phyloP scores from a whole-genome alignment of 129 eudicot species.

The Ambrosia artemisiifolia region DNA sequence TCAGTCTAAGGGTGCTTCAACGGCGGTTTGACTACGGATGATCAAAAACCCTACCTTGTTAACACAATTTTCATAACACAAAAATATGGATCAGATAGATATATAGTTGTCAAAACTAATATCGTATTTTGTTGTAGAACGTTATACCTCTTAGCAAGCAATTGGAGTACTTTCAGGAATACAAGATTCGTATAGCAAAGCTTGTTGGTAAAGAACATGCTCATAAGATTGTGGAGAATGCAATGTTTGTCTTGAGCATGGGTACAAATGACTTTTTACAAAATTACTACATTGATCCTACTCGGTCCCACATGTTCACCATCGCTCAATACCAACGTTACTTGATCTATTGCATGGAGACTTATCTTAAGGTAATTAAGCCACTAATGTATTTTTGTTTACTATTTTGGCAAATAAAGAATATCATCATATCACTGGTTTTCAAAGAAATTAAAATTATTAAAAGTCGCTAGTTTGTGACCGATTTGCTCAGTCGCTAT shows the following conservation, averaged over 20 bases:
- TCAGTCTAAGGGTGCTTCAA: no score
- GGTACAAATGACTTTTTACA: slow-evolving; percentile 70
- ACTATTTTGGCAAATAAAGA: neutral
- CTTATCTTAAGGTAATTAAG: slow-evolving; percentile 48
- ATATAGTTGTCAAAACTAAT: no score
- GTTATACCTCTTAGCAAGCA: slow-evolving; percentile 56
- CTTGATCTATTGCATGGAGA: slow-evolving; percentile 44
- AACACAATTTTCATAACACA: no score
- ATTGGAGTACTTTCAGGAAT: slow-evolving; percentile 54
- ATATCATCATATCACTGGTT: neutral
- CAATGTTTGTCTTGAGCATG: slow-evolving; percentile 47
- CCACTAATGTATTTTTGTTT: neutral
- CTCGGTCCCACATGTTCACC: slow-evolving; percentile 47
- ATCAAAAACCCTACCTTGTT: no score
- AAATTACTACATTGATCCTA: slow-evolving; percentile 49
- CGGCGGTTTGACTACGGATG: no score
- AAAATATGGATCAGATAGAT: neutral
- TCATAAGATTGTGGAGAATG: slow-evolving; percentile 33
- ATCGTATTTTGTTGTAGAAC: slow-evolving; percentile 25
- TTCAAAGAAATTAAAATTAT: neutral
- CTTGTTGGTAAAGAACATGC: slow-evolving; percentile 39
- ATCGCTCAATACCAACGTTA: slow-evolving; percentile 49
- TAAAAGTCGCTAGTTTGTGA: no score
- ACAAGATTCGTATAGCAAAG: slow-evolving; percentile 39
- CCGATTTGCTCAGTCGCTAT: no score